Base-by-base conservation (phyloP, 805 yeast genomes). In the Lipomyces anomalus region DNA sequence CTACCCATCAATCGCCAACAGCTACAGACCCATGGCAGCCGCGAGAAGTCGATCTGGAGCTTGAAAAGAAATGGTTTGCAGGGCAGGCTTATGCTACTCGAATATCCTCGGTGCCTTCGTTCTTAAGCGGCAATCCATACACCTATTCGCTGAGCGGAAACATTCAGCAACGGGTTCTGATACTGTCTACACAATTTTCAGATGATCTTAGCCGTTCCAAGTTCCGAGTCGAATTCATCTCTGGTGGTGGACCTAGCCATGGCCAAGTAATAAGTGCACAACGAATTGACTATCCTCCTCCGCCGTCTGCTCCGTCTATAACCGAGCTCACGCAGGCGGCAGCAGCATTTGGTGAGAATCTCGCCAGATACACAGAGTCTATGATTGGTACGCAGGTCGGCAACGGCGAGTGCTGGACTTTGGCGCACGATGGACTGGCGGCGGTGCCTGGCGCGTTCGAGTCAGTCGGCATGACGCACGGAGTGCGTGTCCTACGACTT, bases 321-420 rank as follows among this genome's bases (percentile, higher is more conserved):
- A 41, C 52, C 21, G 64, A 64, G 36, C 55, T 67, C 9, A 48
- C 47, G 18, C 57, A 50, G 30, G 52, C 52, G 40, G 47, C 53
- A 30, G 29, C 42, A n/a, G 55, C 48, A 38, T 64, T 61, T 35
- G 67, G 68, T 21, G 59, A 60, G 13, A 35, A 24, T 5, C 63
- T 64, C 6, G 71, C 67, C 30, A 32, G 42, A 21, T 70, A 59
- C 65, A 58, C 63, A 47, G 72, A 55, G 53, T 51, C 52, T 29
- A 59, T 57, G 39, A 38, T 44, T n/a, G 67, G 63, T 7, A 53
- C 39, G 13, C 62, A 57, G 32, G 64, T 64, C 1, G 68, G 69
- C 22, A 52, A 63, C 41, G 70, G 67, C 4, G 70, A 67, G 50
- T 67, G 71, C 56, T 67, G 71, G 71, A 66, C 69, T 9, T 50